A percentile compares a stretch with the other conserved stretches of the same genome.
Conservation (phyloP, 1,139 yeast genomes). For the Diutina neorugosa region DNA sequence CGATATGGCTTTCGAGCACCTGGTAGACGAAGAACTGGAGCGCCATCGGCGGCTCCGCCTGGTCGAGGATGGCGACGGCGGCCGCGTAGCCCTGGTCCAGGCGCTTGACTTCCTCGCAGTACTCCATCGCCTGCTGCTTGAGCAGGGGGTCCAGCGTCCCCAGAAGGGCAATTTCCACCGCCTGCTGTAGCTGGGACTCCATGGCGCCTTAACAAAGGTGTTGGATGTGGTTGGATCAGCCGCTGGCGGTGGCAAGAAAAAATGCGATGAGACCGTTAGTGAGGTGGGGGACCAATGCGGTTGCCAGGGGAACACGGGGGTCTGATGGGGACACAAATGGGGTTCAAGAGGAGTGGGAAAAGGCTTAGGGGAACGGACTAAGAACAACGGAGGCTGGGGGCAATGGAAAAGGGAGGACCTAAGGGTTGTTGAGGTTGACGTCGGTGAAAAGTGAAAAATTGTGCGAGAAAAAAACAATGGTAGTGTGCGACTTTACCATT, state of each 20-base stretch:
- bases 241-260: neutral
- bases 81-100: conserved; percentile 75
- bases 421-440: too few species aligned
- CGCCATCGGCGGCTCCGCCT: conserved; percentile 11
- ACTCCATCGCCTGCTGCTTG: conserved; percentile 76
- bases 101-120: conserved; percentile 61
- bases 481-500: neutral
- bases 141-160: conserved; percentile 59
- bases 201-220: conserved; percentile 17
- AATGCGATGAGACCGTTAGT: neutral
- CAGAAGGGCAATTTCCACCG: conserved; percentile 79
- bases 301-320: neutral
- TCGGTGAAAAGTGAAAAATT: neutral
- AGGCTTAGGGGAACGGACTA: too few species aligned
- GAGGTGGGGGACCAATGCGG: neutral
- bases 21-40: conserved; percentile 71
- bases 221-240: neutral
- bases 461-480: neutral
- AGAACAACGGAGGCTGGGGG: too few species aligned
- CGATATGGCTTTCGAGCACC: conserved; percentile 58
- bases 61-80: conserved; percentile 46
- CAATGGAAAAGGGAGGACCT: too few species aligned
- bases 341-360: too few species aligned
- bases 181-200: conserved; percentile 88
- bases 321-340: too few species aligned